phyloP scores from a whole-genome alignment of 352 stramenopile species.

The Pythium oligandrum region DNA sequence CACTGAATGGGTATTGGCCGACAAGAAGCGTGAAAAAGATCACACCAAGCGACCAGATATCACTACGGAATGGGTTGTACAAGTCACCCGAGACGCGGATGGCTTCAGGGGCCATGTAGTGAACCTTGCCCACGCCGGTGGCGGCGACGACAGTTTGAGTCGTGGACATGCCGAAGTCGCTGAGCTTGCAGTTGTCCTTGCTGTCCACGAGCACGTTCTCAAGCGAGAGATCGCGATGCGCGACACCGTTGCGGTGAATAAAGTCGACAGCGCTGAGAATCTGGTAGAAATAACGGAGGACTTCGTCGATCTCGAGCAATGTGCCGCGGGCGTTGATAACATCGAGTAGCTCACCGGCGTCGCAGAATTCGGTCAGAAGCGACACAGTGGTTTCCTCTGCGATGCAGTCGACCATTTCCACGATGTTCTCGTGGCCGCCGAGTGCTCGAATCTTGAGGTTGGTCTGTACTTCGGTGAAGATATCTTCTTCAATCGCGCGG shows the following conservation, averaged over 20 bases:
- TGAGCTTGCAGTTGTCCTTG: conserved; percentile 63
- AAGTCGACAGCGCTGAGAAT: conserved; percentile 59
- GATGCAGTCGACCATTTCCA: conserved; percentile 62
- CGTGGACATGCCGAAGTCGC: conserved; percentile 75
- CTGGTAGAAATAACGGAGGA: conserved; percentile 63
- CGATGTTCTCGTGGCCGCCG: conserved; percentile 64
- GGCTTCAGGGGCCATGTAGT: conserved; percentile 80
- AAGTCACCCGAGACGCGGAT: conserved; percentile 22
- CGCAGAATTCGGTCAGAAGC: conserved; percentile 71
- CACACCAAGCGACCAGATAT: conserved; percentile 80
- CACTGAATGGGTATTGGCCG: conserved; percentile 56
- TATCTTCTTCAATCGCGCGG: conserved; percentile 56
- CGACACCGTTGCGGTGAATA: conserved; percentile 68
- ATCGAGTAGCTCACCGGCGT: conserved; percentile 58
- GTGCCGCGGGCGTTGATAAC: conserved; percentile 55
- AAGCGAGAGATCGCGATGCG: conserved; percentile 76
- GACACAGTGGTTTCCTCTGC: conserved; percentile 54
- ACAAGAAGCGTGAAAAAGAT: conserved; percentile 76
- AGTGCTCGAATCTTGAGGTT: conserved; percentile 56
- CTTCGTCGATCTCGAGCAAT: conserved; percentile 21
- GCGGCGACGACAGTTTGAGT: conserved; percentile 17
- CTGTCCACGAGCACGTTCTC: conserved; percentile 80
- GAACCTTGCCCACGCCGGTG: conserved; percentile 59
- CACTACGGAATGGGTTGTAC: conserved; percentile 59
- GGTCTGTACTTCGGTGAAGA: conserved; percentile 61